Evolutionary conservation across 768 basidiomycete genomes (phyloP), one percentile per base, ranked within the genome.

Genomic region (Lactarius hatsudake): DNA sequence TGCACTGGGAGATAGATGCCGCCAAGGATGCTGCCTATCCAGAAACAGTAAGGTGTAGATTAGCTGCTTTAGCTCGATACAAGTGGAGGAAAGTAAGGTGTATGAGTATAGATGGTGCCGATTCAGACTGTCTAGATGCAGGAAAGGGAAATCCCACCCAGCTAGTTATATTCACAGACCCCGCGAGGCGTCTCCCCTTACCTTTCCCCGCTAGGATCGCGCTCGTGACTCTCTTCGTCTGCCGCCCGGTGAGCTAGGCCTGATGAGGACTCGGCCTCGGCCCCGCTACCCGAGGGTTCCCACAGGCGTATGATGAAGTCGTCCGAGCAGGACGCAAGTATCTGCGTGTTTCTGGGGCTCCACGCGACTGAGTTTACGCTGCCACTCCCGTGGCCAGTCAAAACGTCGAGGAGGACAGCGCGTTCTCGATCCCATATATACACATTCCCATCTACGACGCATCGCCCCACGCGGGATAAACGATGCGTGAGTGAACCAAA

Each of bases 281-380:
- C 2, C 66, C 64, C 60, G 72, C 71, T 42, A 10, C 48, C 66
- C 12, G 78, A 78, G 56, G 85, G 80, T 77, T 93, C 91, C 94
- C 94, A 96, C 81, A 96, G 89, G 68, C 94, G 87, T 72, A 99
- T 87, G 20, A 90, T 93, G 62, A 81, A 79, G 78, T 99, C 96
- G 75, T 99, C 96, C 53, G 94, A 94, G 76, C 94, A 97, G 53
- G 93, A 94, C 40, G 97, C 97, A 78, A 98, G 98, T 88, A 98
- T 90, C 64, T 88, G 86, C 71, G 87, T 84, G 74, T 94, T 90
- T 60, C 82, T 81, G 23, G 94, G 94, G 77, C 97, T 96, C 97
- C 97, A 99, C 40, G 95, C 90, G 20, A 98, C 96, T 15, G 91
- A 89, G 76, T 98, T 99, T 68, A 99, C 96, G 69, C 90, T 91